phyloP scores from a whole-genome alignment of 768 basidiomycete species.

The Floccularia luteovirens region DNA sequence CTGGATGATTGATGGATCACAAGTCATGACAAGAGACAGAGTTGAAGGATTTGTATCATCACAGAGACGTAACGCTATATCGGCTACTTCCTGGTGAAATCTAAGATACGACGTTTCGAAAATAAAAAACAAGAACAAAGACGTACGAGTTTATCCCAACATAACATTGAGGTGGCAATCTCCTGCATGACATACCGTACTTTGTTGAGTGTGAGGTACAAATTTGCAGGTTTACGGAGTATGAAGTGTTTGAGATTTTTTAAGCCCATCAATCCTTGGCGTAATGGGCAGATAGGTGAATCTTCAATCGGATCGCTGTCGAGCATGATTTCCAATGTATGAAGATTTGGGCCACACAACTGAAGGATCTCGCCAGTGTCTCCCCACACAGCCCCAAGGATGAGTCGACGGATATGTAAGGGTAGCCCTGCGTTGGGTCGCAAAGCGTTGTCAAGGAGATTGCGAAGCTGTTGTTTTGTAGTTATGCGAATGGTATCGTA shows the following conservation, averaged over 20 bases:
- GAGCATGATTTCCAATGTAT: constrained; percentile 28
- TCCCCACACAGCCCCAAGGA: constrained; percentile 31
- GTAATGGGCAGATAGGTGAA: constrained; percentile 28
- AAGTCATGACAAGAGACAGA: constrained; percentile 1
- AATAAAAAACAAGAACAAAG: background rate
- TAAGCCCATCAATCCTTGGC: constrained; percentile 28
- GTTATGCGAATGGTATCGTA: constrained; percentile 45
- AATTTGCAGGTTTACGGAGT: constrained; percentile 40
- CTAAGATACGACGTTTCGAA: background rate
- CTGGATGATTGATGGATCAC: constrained; percentile 7
- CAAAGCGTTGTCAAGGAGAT: constrained; percentile 31
- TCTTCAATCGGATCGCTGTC: constrained; percentile 19
- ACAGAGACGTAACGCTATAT: constrained; percentile 50
- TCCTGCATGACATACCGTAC: constrained; percentile 34
- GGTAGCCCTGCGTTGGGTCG: constrained; percentile 27
- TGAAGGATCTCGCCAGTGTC: constrained; percentile 30
- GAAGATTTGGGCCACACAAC: constrained; percentile 11
- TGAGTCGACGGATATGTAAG: constrained; percentile 28
- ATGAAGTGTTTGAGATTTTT: constrained; percentile 28
- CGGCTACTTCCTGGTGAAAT: constrained; percentile 36
- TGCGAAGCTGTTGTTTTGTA: constrained; percentile 27
- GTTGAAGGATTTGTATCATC: constrained; percentile 22
- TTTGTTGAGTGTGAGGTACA: constrained; percentile 49
- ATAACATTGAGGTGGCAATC: constrained; percentile 33
- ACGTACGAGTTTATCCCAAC: constrained; percentile 44